Evolutionary conservation across 345 rosid genomes (phyloP), one percentile per base, ranked within the genome.

Genomic region (Salix dunnii): DNA sequence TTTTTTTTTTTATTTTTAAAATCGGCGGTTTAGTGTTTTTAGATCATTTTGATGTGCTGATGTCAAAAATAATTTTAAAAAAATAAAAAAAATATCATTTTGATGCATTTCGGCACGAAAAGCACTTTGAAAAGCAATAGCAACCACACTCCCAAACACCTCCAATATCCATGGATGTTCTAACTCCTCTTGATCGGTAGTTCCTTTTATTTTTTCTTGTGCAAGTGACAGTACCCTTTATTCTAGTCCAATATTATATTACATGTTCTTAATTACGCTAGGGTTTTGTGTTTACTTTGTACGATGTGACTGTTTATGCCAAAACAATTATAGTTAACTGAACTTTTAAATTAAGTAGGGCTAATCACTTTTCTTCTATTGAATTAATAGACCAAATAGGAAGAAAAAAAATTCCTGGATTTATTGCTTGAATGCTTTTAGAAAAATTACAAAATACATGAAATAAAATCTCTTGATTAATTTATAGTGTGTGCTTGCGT

Each of bases 141-240:
- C n/a, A n/a, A n/a, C n/a, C n/a, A n/a, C n/a, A n/a, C n/a, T n/a
- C n/a, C n/a, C n/a, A n/a, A n/a, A n/a, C n/a, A n/a, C n/a, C n/a
- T n/a, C n/a, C n/a, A n/a, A n/a, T n/a, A n/a, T 71, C 89, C 90
- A 35, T 11, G 86, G 85, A 77, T 82, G 25, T 73, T 73, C n/a
- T 20, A 43, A 70, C 76, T 74, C 80, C 74, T 53, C 67, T 23
- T 16, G 28, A 20, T 64, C 11, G 10, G 40, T n/a, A 30, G 55
- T 11, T 30, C 16, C 63, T 58, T 58, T 58, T 35, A 35, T 35
- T 58, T 23, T 58, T 46, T 12, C 62, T 58, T 3, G 28, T 58
- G 1, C 63, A 64, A 17, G 16, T 16, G 7, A 23, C 20, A 20
- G 28, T 58, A 1, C 63, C 63, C 63, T 58, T 58, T 2, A 63